Base-by-base conservation (phyloP, 495 filamentous ascomycete genomes). In the Podospora anserina region DNA sequence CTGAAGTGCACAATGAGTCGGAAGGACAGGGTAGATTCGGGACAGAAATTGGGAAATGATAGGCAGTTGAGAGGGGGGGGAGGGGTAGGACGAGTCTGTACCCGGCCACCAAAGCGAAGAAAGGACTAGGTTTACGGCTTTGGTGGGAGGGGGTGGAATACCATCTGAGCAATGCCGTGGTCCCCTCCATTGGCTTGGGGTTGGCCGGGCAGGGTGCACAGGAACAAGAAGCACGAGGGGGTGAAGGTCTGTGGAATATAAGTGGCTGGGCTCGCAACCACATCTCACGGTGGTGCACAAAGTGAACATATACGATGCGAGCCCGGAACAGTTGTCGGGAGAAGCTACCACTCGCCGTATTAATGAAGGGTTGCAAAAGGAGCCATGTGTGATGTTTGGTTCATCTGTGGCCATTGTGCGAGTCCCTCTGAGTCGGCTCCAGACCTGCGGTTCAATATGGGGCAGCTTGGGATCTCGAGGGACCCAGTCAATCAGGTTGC, bases 21-120 rank as follows among this genome's bases (percentile, higher is more conserved):
- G 15, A 49, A 49, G 39, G 39, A 49, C 39, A 49, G 39, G 39
- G 39, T 13, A 49, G 13, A 11, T 11, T 49, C 39, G 39, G n/a
- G 23, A 60, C 19, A 58, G 56, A 20, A 27, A 58, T 58, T 20
- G 23, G 16, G 34, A 30, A 62, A 56, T 55, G 65, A 62, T 54
- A 59, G 15, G 32, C 44, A 23, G 65, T 49, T 49, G 39, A 6
- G 16, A 23, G 53, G 23, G 39, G 54, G 55, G 55, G 60, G 30
- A 16, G 18, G n/a, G 16, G 19, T 18, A 34, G 49, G 64, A 20
- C 54, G 61, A 39, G 61, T 23, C 55, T n/a, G 64, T 7, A 9
- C 20, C 30, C 7, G 5, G 55, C 39, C 30, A 28, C 13, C 39
- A 49, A 49, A 9, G 0, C 39, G 15, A 49, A 13, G 39, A 1